Conservation (phyloP, 2,329 filamentous ascomycete genomes). For the Ophiostoma populinum region DNA sequence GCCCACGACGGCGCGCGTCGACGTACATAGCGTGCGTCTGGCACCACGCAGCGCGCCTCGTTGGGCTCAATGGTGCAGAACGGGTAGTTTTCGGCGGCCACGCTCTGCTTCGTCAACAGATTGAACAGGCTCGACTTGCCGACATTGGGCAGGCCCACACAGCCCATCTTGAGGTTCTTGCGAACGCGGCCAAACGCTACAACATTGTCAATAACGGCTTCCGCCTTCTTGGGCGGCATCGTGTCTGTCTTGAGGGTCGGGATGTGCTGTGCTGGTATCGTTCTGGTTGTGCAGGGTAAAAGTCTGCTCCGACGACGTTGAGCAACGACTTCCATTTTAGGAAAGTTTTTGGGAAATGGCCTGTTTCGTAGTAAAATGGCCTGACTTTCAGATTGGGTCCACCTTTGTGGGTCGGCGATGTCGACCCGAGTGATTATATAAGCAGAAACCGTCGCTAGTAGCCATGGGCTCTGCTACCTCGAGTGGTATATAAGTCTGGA, state of each 20-base stretch:
- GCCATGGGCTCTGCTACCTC: too few relatives aligned
- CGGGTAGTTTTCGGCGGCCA: conserved; percentile 26
- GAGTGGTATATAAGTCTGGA: too few relatives aligned
- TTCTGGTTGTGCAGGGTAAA: too few relatives aligned
- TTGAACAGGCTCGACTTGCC: conserved; percentile 29
- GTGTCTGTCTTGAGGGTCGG: conserved; percentile 5
- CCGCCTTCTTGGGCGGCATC: conserved; percentile 26
- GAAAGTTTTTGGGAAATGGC: too few relatives aligned
- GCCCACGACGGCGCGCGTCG: conserved; percentile 1
- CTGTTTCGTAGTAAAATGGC: too few relatives aligned
- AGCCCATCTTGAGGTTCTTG: conserved; percentile 30
- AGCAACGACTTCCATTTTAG: too few relatives aligned
- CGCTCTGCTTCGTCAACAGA: conserved; percentile 27
- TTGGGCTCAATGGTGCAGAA: conserved; percentile 31
- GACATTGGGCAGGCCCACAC: conserved; percentile 27
- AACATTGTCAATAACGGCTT: conserved; percentile 24
- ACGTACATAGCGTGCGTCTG: conserved; percentile 26
- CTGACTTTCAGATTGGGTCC: too few relatives aligned
- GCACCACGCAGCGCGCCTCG: conserved; percentile 27
- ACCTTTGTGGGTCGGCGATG: too few relatives aligned
- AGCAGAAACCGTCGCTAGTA: too few relatives aligned
- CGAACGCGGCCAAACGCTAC: conserved; percentile 26
- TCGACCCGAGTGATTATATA: too few relatives aligned
- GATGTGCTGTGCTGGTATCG: too few relatives aligned
- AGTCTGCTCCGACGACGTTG: too few relatives aligned